phyloP scores from a whole-genome alignment of 176 grass and related monocot species.

The Leersia perrieri region DNA sequence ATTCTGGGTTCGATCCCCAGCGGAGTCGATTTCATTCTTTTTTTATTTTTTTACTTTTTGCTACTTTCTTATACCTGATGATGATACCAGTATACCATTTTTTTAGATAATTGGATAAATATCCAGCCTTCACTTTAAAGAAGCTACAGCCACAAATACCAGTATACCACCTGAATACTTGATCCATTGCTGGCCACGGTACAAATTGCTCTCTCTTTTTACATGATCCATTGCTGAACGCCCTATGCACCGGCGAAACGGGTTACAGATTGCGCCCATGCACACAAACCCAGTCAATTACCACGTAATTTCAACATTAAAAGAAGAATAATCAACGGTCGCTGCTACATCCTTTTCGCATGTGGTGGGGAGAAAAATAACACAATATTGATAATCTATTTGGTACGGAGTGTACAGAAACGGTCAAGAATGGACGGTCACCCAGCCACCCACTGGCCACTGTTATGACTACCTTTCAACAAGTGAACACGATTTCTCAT shows the following conservation, averaged over 20 bases:
- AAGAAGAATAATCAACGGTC: neutral
- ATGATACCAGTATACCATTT: too few relatives aligned
- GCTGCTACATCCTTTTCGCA: neutral
- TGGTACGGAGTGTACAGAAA: neutral
- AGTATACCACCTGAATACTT: too few relatives aligned
- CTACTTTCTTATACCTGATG: too few relatives aligned
- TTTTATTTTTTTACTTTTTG: neutral
- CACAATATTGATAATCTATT: neutral
- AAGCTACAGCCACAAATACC: too few relatives aligned
- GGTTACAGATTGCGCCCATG: neutral
- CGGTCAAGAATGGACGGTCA: neutral
- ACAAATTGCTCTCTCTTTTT: too few relatives aligned
- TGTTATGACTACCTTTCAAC: neutral
- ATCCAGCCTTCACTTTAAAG: too few relatives aligned
- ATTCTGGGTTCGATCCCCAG: slow-evolving; percentile 99
- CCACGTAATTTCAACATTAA: neutral
- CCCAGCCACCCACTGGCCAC: neutral
- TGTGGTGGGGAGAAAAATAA: neutral
- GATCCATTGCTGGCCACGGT: too few relatives aligned
- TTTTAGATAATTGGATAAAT: too few relatives aligned
- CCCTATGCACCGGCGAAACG: neutral
- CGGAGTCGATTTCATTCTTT: slow-evolving; percentile 34
- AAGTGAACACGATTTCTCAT: neutral
- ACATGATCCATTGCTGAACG: neutral
- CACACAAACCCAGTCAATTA: neutral